Evolutionary conservation across 305 asterid species (phyloP), one percentile per base, ranked within the genome.

Genomic region (Fraxinus nigra): DNA sequence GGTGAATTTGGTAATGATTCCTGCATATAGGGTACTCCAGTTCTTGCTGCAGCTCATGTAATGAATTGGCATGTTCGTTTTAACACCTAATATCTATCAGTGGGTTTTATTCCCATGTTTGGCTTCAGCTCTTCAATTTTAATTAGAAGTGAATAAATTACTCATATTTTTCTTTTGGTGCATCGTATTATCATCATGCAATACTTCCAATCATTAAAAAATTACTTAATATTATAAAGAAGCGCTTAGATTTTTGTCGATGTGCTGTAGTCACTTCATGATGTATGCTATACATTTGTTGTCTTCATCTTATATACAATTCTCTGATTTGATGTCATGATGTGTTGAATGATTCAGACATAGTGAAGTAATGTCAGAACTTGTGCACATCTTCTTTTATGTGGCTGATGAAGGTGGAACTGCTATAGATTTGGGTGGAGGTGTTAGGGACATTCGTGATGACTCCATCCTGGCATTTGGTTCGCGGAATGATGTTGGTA

Each of bases 401-500:
- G 85, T 96, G 90, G 98, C 94, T 80, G 99, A 96, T 89, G 99
- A 96, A 90, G 89, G 87, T 80, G 97, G 92, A 82, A 84, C 59
- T 83, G 82, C 94, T 87, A 84, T 96, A 59, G 85, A 86, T 80
- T 89, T 93, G 85, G 98, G 97, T 56, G 80, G 88, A 77, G 86
- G 88, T 76, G 84, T 82, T 82, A 80, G 83, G 72, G 90, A 81
- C 81, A 73, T 82, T 75, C 88, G 91, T 20, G 91, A 86, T 65
- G 88, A 87, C 80, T 86, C 87, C 81, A 69, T 89, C 84, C 84
- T 96, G 78, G 97, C 97, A 0, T 85, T 87, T 79, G 98, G 97
- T 78, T 87, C 93, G 70, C 89, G 90, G 75, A 85, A 81, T 84
- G 99, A 94, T 85, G 82, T 91, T 85, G 99, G 97, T 74, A 84